These are phyloP conservation scores for Triangularia setosa DNA, from an alignment of 2,329 filamentous ascomycete genomes.

Conservation along the genomic window DNA sequence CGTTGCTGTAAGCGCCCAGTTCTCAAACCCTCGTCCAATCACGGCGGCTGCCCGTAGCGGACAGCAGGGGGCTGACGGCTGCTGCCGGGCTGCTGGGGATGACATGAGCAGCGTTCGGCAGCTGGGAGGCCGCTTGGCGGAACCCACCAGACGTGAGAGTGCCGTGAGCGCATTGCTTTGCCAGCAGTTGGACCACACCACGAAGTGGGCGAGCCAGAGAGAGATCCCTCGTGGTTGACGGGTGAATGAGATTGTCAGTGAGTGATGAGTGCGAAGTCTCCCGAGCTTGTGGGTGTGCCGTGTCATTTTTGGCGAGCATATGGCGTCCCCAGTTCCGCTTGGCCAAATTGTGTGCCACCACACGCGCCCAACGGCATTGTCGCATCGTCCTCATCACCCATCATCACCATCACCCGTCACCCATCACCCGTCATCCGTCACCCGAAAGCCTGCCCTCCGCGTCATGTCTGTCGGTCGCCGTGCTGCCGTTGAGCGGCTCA, in stretches of 20 bases:
- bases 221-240: not conserved
- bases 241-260: not conserved
- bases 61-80: not conserved
- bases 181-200: not conserved
- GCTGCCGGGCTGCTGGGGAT: not conserved
- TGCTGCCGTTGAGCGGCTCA: not conserved
- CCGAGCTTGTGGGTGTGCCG: not conserved
- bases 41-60: conserved; percentile 13
- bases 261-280: not conserved
- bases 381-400: not conserved
- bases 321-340: not conserved
- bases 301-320: not conserved
- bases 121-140: not conserved
- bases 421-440: not conserved
- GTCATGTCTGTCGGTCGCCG: not conserved
- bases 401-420: not conserved
- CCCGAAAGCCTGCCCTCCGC: not conserved
- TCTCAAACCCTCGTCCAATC: conserved; percentile 19
- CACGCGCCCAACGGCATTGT: not conserved
- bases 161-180: too few species aligned
- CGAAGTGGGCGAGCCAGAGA: not conserved
- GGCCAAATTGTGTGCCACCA: not conserved
- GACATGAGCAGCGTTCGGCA: not conserved
- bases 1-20: conserved; percentile 28
- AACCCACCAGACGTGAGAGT: not conserved